Conservation (phyloP, 352 stramenopile species). For the Globisporangium echinulatum region DNA sequence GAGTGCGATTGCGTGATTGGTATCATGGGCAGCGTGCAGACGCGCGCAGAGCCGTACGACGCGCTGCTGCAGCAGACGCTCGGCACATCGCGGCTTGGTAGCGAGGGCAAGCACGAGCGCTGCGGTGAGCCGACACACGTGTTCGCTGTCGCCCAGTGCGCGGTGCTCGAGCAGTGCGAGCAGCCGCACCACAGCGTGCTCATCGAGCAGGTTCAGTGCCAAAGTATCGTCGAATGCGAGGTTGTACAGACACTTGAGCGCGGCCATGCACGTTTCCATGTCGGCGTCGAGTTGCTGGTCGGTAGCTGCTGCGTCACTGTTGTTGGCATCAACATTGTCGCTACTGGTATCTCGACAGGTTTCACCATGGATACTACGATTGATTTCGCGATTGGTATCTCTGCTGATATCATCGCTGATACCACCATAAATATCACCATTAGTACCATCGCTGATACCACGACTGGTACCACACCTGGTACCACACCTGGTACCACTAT, state of each 20-base stretch:
- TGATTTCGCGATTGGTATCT: too few relatives aligned
- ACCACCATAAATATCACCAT: too few relatives aligned
- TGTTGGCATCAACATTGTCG: not conserved
- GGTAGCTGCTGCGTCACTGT: not conserved
- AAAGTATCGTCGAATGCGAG: slow-evolving; percentile 52
- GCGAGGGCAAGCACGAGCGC: slow-evolving; percentile 40
- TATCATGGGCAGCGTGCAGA: slow-evolving; percentile 33
- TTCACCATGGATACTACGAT: too few relatives aligned
- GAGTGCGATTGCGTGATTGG: slow-evolving; percentile 27
- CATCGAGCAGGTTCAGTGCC: slow-evolving; percentile 51
- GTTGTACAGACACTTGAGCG: slow-evolving; percentile 65
- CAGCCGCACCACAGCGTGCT: slow-evolving; percentile 34
- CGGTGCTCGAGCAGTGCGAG: slow-evolving; percentile 41
- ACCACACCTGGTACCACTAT: too few relatives aligned
- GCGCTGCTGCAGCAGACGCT: slow-evolving; percentile 36
- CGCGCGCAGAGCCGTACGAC: slow-evolving; percentile 52
- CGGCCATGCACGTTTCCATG: slow-evolving; percentile 57
- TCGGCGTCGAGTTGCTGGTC: not conserved
- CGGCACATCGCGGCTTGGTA: slow-evolving; percentile 38
- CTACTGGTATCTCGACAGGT: not conserved
- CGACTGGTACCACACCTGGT: too few relatives aligned
- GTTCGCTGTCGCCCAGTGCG: slow-evolving; percentile 25
- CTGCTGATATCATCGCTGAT: too few relatives aligned
- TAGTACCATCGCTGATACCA: too few relatives aligned
- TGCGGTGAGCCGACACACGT: slow-evolving; percentile 36